Base-by-base conservation (phyloP, 1,139 yeast genomes). In the Blastobotrys persicus region DNA sequence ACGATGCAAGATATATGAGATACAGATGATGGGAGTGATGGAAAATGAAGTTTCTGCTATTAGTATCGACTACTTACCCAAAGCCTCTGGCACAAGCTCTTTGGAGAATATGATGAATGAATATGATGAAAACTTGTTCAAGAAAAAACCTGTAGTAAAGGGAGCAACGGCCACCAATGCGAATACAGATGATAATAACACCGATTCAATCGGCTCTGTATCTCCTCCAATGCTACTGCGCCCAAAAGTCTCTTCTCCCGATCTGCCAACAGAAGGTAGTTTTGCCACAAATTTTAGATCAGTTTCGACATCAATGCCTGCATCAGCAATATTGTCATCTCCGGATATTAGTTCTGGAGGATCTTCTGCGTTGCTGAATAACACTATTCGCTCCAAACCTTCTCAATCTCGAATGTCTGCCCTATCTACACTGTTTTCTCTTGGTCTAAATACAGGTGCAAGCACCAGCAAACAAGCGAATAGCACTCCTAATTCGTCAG, bases 11-110 rank as follows among this genome's bases (percentile, higher is more conserved):
- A 89, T 94, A 45, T 91, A 92, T 65, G 98, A 91, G 60, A 70
- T 94, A 18, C 98, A 92, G 65, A 94, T 92, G 98, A 91, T 91
- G 95, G 98, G 98, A 0, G 80, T 91, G 4, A 88, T 91, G 85
- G 98, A 91, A 59, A 88, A 86, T 59, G 97, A 91, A 61, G 74
- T 83, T 45, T 80, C 80, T 56, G 79, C 83, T 6, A 78, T 83
- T 31, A 76, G 81, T 13, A 78, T 88, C 20, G 83, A 80, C 34
- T 73, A 85, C 42, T 69, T 85, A 5, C 63, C 64, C 2, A 50
- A 31, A 46, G 42, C 19, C 19, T 47, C 33, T 34, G 54, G 28
- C 12, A 50, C 16, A 52, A 52, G 66, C 43, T 64, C 77, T 0
- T 64, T 77, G 13, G 56, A 72, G 1, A 80, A 77, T 33, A 70